Conservation (phyloP, 2,329 filamentous ascomycete genomes). For the Trichoderma sp. region DNA sequence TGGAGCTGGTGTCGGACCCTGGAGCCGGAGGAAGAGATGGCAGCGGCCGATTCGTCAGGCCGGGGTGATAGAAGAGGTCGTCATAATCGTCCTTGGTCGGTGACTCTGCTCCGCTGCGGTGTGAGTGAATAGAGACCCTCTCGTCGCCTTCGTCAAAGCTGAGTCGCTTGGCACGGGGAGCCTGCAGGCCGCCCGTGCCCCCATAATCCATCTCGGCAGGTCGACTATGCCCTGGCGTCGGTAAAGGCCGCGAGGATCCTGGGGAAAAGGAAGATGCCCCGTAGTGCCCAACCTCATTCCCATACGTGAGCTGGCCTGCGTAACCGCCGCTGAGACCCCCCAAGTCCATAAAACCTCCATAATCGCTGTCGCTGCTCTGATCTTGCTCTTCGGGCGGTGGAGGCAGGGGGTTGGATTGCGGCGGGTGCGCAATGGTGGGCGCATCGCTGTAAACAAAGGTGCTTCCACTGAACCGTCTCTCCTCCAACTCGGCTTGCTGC, state of each 20-base stretch:
- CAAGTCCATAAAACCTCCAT: constrained; percentile 67
- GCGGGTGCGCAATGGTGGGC: constrained; percentile 21
- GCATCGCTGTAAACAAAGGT: constrained; percentile 40
- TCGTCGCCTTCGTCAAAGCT: constrained; percentile 96
- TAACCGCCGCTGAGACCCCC: constrained; percentile 74
- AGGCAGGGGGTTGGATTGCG: constrained; percentile 44
- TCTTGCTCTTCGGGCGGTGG: constrained; percentile 54
- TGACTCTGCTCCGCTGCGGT: constrained; percentile 64
- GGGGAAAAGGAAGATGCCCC: constrained; percentile 45
- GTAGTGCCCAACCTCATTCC: constrained; percentile 49
- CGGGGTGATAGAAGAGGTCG: constrained; percentile 93
- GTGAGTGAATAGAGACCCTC: constrained; percentile 59
- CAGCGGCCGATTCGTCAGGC: constrained; percentile 66
- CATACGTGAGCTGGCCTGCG: constrained; percentile 55
- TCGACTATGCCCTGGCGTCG: constrained; percentile 45
- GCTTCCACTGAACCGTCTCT: constrained; percentile 51
- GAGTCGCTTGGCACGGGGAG: constrained; percentile 71
- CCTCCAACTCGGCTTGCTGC: constrained; percentile 80
- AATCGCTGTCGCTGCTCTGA: constrained; percentile 70
- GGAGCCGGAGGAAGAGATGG: constrained; percentile 63
- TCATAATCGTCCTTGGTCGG: constrained; percentile 73
- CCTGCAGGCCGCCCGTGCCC: constrained; percentile 84
- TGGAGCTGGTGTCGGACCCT: constrained; percentile 62
- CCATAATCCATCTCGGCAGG: constrained; percentile 78
- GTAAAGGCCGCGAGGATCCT: constrained; percentile 52